These are phyloP conservation scores for Metarhizium robertsii DNA, from an alignment of 2,329 filamentous ascomycete genomes.

Conservation along the genomic window DNA sequence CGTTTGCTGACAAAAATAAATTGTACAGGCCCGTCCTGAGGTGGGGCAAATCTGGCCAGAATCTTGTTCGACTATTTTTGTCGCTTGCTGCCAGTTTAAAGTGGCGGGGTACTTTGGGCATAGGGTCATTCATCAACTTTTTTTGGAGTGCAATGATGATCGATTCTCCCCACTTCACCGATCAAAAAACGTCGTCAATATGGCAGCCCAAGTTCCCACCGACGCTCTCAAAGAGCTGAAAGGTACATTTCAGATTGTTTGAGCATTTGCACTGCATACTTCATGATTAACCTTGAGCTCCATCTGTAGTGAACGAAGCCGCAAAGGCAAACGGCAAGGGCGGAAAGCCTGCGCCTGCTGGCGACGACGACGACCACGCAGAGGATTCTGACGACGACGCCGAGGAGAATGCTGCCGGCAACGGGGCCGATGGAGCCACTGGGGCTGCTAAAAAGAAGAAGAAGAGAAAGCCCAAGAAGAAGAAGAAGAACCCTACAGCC, in stretches of 20 bases:
- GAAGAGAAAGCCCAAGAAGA: slow-evolving; percentile 80
- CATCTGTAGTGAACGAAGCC: slow-evolving; percentile 27
- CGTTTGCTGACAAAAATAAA: too few species aligned
- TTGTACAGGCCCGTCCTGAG: too few species aligned
- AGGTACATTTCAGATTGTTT: slow-evolving; percentile 16
- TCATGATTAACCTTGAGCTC: not conserved
- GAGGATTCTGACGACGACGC: slow-evolving; percentile 46
- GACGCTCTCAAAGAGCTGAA: slow-evolving; percentile 35
- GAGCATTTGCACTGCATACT: not conserved
- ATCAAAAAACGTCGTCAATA: slow-evolving; percentile 18
- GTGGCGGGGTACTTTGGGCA: not conserved
- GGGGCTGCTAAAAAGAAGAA: slow-evolving; percentile 37
- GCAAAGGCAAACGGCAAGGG: slow-evolving; percentile 30
- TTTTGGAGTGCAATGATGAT: not conserved
- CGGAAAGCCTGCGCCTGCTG: slow-evolving; percentile 27
- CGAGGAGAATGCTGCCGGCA: slow-evolving; percentile 30
- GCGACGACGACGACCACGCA: slow-evolving; percentile 31
- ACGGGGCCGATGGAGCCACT: slow-evolving; percentile 27
- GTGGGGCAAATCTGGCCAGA: too few species aligned
- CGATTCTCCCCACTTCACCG: not conserved
- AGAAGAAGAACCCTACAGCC: slow-evolving; percentile 65
- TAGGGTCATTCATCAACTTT: not conserved
- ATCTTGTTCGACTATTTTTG: too few species aligned
- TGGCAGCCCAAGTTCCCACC: slow-evolving; percentile 33
- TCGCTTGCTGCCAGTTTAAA: not conserved